phyloP scores from a whole-genome alignment of 192 early-diverging fungal genomes.

The Oehlia diaphana region DNA sequence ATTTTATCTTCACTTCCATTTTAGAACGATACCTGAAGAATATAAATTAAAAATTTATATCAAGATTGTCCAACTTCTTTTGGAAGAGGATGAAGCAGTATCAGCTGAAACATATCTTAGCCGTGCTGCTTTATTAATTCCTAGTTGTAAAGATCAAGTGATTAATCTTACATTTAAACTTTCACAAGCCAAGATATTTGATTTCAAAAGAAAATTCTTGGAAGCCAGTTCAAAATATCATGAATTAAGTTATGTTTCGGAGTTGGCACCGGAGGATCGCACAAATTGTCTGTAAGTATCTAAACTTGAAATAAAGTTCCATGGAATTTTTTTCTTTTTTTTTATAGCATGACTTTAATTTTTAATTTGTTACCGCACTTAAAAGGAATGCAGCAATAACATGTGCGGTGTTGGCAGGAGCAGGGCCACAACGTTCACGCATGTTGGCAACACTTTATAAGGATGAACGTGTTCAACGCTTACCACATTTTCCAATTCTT shows the following conservation, averaged over 20 bases:
- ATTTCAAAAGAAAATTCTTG: constrained; percentile 84
- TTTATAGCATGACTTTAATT: neutral
- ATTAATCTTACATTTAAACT: constrained; percentile 71
- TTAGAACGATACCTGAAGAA: constrained; percentile 57
- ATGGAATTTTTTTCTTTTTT: too few relatives aligned
- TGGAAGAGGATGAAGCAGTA: constrained; percentile 81
- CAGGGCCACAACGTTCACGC: constrained; percentile 86
- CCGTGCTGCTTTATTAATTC: constrained; percentile 74
- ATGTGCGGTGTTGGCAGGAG: constrained; percentile 87
- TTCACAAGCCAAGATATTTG: constrained; percentile 81
- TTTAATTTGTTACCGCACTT: neutral
- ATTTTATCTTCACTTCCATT: too few relatives aligned
- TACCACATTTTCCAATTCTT: constrained; percentile 73
- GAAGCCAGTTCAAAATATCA: constrained; percentile 84
- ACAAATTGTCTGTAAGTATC: constrained; percentile 51
- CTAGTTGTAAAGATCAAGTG: constrained; percentile 49
- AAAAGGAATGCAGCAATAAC: constrained; percentile 73
- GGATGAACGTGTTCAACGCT: constrained; percentile 85
- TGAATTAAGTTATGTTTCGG: constrained; percentile 72
- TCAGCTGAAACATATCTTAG: constrained; percentile 82
- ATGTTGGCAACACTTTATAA: constrained; percentile 88
- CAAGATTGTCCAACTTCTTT: constrained; percentile 78
- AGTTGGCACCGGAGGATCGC: constrained; percentile 65
- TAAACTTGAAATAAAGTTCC: neutral
- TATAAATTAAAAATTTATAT: constrained; percentile 83